Conservation (phyloP, 1,284 basidiomycete genomes). For the Marasmius fiardii region DNA sequence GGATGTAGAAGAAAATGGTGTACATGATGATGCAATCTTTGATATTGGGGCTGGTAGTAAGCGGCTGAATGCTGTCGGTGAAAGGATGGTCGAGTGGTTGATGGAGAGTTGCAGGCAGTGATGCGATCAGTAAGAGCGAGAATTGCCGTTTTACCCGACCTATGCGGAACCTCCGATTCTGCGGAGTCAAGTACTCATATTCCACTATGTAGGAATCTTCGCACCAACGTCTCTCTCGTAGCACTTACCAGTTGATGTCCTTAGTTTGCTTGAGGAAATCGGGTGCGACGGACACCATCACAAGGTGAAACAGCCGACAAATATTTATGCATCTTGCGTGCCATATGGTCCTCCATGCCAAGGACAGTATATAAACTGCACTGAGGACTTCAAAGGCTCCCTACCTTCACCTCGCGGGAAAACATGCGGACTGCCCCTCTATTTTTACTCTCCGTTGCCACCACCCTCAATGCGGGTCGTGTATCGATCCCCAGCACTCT, state of each 20-base stretch:
- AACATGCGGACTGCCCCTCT: not conserved
- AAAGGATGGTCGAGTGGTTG: slow-evolving; percentile 7
- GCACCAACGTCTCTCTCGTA: no score
- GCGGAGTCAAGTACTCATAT: no score
- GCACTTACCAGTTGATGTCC: no score
- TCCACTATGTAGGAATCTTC: no score
- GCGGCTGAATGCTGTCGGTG: not conserved
- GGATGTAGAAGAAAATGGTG: not conserved
- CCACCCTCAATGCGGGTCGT: not conserved
- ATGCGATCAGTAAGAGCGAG: not conserved
- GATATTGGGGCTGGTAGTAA: slow-evolving; percentile 5
- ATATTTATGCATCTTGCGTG: not conserved
- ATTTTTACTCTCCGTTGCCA: not conserved
- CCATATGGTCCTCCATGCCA: not conserved
- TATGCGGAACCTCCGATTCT: no score
- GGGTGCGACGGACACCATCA: no score
- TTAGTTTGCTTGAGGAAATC: no score
- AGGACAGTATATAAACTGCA: not conserved
- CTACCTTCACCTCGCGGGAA: not conserved
- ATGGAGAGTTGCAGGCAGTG: not conserved
- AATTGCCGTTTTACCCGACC: not conserved
- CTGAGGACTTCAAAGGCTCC: no score
- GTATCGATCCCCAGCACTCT: not conserved
- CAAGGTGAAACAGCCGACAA: no score
- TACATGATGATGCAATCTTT: slow-evolving; percentile 12